These are phyloP conservation scores for Cercospora janseana DNA, from an alignment of 2,329 filamentous ascomycete genomes.

Conservation along the genomic window DNA sequence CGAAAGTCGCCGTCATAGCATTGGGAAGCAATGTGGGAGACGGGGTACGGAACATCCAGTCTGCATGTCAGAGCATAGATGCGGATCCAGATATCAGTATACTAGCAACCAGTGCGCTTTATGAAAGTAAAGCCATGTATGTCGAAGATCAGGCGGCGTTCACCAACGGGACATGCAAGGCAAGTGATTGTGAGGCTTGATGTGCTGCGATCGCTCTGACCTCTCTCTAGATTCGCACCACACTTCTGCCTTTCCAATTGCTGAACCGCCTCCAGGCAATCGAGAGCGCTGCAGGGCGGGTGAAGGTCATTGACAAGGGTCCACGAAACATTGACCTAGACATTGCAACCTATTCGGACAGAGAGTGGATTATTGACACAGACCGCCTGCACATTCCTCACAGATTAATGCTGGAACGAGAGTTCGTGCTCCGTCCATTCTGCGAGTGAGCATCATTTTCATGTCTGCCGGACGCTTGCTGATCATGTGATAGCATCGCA, in stretches of 20 bases:
- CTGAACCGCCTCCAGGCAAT: constrained; percentile 80
- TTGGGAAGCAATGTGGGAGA: constrained; percentile 92
- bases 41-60: constrained; percentile 78
- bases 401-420: constrained; percentile 77
- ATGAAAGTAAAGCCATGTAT: constrained; percentile 97
- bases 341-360: constrained; percentile 76
- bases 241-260: constrained; percentile 69
- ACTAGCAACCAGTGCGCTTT: constrained; percentile 78
- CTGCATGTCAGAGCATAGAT: constrained; percentile 76
- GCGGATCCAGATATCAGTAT: constrained; percentile 65
- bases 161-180: constrained; percentile 89
- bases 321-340: constrained; percentile 94
- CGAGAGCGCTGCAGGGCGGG: constrained; percentile 73
- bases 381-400: constrained; percentile 83
- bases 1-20: constrained; percentile 63
- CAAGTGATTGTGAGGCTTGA: constrained; percentile 47
- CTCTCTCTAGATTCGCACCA: constrained; percentile 69
- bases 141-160: constrained; percentile 84
- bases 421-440: constrained; percentile 88
- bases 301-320: constrained; percentile 87
- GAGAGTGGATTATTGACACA: constrained; percentile 55
- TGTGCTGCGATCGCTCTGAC: neutral
- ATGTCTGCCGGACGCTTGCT: neutral
- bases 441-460: constrained; percentile 60
- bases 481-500: constrained; percentile 7